Base-by-base conservation (phyloP, 345 rosid species). In the Boechera stricta region DNA sequence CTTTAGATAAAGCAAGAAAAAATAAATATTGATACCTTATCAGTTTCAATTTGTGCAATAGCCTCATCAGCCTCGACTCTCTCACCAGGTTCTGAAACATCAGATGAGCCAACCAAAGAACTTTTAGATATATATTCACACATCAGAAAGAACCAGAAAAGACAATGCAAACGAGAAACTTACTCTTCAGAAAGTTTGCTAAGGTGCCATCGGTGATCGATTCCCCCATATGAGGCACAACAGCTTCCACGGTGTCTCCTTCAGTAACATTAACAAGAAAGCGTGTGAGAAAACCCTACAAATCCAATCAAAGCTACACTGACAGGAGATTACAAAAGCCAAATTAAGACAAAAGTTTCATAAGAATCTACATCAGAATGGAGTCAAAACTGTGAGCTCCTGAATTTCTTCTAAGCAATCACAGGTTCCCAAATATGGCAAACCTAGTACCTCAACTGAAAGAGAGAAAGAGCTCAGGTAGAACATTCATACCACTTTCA, bases 21-120 rank as follows among this genome's bases (percentile, higher is more conserved):
- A 41, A 41, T 16, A 58, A 60, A 29, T 7, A 69, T 31, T 11
- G n/a, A 52, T 77, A 94, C 98, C 90, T 94, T 94, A 82, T 94
- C 97, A 2, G 98, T 94, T 79, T 94, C 98, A 58, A 94, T 90
- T 73, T 94, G 97, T 54, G 97, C 97, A 84, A 91, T 91, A 33
- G 91, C 82, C 77, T 94, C 97, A 76, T 94, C 98, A 48, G 68
- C 86, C 84, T 83, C 91, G 4, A 94, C 98, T 33, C 82, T 82
- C 29, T 94, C 98, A 76, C 98, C 98, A 80, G 97, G 97, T 42
- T 88, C 96, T 94, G 86, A 58, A 68, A 18, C 7, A 61, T 41
- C 18, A 72, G 11, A 67, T 39, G 70, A 28, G 8, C 6, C 26
- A 8, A 6, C 10, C 12, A 35, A 6, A 59, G 31, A 54, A n/a